Conservation (phyloP, 1,284 basidiomycete genomes). For the Neotropicomus parvogracilis region DNA sequence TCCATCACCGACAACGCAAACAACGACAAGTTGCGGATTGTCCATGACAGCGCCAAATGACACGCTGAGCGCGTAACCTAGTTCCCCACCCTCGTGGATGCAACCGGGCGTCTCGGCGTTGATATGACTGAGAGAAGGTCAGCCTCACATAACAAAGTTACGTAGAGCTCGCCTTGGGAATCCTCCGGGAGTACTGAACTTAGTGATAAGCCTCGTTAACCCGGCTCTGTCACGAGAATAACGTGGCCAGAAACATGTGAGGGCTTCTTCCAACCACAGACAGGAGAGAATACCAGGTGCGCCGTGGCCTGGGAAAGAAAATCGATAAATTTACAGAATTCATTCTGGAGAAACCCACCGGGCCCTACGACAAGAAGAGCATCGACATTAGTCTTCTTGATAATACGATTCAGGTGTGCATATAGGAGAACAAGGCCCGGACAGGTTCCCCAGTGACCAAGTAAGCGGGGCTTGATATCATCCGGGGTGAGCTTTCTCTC, state of each 20-base stretch:
- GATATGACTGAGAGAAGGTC: slow-evolving; percentile 47
- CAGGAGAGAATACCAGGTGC: slow-evolving; percentile 79
- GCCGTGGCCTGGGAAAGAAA: slow-evolving; percentile 54
- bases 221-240: slow-evolving; percentile 65
- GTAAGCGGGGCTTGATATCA: slow-evolving; percentile 75
- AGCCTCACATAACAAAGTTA: neutral
- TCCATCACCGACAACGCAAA: slow-evolving; percentile 82
- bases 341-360: slow-evolving; percentile 32
- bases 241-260: slow-evolving; percentile 68
- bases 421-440: slow-evolving; percentile 78
- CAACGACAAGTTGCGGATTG: slow-evolving; percentile 77
- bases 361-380: slow-evolving; percentile 73
- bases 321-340: neutral
- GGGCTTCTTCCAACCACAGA: slow-evolving; percentile 79
- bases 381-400: slow-evolving; percentile 57
- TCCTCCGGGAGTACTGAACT: slow-evolving; percentile 64
- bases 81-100: slow-evolving; percentile 88
- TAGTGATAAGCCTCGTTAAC: slow-evolving; percentile 61
- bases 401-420: slow-evolving; percentile 75
- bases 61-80: slow-evolving; percentile 84
- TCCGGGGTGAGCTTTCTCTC: slow-evolving; percentile 55
- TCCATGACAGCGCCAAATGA: slow-evolving; percentile 87
- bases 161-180: slow-evolving; percentile 50
- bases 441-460: slow-evolving; percentile 77
- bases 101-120: slow-evolving; percentile 81